Conservation (phyloP, 306 rosid species). For the Alnus glutinosa region DNA sequence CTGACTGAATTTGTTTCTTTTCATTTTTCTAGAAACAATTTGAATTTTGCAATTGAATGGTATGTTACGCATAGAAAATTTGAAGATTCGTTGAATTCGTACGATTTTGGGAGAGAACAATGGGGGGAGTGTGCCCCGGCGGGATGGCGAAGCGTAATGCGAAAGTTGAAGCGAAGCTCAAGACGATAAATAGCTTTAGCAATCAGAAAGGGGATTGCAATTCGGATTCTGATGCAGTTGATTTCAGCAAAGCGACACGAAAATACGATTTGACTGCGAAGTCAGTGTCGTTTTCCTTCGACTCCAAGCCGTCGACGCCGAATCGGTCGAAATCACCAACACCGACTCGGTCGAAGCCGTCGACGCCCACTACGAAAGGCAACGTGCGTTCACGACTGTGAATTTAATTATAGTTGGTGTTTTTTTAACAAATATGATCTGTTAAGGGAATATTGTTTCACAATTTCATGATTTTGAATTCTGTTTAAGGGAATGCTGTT, state of each 20-base stretch:
- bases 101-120: slow-evolving; percentile 24
- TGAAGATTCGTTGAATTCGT: not conserved
- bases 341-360: slow-evolving; percentile 34
- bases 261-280: slow-evolving; percentile 33
- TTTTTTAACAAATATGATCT: not conserved
- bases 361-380: slow-evolving; percentile 32
- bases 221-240: slow-evolving; percentile 36
- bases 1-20: not conserved
- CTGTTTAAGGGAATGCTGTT: slow-evolving; percentile 4
- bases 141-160: slow-evolving; percentile 45
- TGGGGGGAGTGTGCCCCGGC: slow-evolving; percentile 85
- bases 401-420: not conserved
- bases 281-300: slow-evolving; percentile 37
- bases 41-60: not conserved
- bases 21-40: not conserved
- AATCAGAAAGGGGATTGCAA: slow-evolving; percentile 28
- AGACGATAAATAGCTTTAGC: slow-evolving; percentile 28
- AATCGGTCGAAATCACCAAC: slow-evolving; percentile 33
- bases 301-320: slow-evolving; percentile 38
- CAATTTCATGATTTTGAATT: not conserved
- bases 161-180: slow-evolving; percentile 36
- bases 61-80: not conserved
- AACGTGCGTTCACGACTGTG: slow-evolving; percentile 42
- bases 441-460: slow-evolving; percentile 1
- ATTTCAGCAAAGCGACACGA: slow-evolving; percentile 31